phyloP scores from a whole-genome alignment of 257 asterid species.

The Solanum chilense region DNA sequence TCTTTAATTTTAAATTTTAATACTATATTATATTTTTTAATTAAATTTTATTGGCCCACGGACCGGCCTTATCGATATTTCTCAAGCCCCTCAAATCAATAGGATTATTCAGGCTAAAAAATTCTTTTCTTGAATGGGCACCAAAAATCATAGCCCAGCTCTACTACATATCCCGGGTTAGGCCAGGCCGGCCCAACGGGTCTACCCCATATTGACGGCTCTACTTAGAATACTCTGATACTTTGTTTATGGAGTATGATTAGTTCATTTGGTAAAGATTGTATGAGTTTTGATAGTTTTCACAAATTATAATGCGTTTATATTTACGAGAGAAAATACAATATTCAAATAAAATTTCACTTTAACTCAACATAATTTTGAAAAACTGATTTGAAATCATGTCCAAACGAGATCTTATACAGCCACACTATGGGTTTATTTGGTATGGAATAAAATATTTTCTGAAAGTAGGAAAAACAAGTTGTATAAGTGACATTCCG shows the following conservation, averaged over 20 bases:
- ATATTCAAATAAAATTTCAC: neutral
- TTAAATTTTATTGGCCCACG: too few species aligned
- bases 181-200: too few species aligned
- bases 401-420: neutral
- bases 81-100: too few species aligned
- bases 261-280: neutral
- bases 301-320: neutral
- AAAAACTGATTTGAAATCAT: neutral
- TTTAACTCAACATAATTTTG: neutral
- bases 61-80: fast-evolving
- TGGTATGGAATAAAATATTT: neutral
- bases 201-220: fast-evolving
- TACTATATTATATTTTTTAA: too few species aligned
- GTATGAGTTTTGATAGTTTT: neutral
- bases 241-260: neutral
- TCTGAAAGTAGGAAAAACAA: too few species aligned
- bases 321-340: neutral
- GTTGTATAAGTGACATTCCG: neutral
- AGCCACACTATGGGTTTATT: neutral
- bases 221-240: neutral
- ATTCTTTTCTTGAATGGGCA: too few species aligned
- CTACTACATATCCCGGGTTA: too few species aligned
- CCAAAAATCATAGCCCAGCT: too few species aligned
- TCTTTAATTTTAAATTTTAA: too few species aligned
- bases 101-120: too few species aligned